Percentiles rank a stretch among this genome's conserved stretches.
phyloP scores from a whole-genome alignment of 805 yeast species.

The Candida ulmi region DNA sequence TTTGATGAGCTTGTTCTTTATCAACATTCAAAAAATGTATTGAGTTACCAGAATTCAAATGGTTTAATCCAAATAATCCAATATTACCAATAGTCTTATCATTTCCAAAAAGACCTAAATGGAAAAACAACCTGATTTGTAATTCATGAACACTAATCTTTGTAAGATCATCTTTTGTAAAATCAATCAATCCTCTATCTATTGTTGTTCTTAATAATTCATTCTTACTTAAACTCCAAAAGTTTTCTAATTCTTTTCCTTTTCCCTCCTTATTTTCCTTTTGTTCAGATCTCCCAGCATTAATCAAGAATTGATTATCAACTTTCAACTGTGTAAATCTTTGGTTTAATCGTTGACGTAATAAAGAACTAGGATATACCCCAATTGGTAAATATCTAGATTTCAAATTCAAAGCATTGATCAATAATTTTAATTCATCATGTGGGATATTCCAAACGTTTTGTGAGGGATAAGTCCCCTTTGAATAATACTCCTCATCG shows the following conservation, averaged over 20 bases:
- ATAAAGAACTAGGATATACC: constrained; percentile 32
- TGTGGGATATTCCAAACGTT: constrained; percentile 44
- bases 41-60: constrained; percentile 6
- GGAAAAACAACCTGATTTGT: constrained; percentile 34
- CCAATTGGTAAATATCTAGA: constrained; percentile 35
- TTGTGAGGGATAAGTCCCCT: constrained; percentile 26
- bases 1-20: constrained; percentile 5
- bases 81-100: constrained; percentile 21
- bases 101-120: constrained; percentile 34
- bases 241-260: constrained; percentile 13
- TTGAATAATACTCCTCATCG: constrained; percentile 6
- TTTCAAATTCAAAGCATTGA: constrained; percentile 32
- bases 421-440: constrained; percentile 31
- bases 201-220: constrained; percentile 52
- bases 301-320: constrained; percentile 41
- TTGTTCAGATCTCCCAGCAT: constrained; percentile 4
- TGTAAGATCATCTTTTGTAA: constrained; percentile 26
- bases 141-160: constrained; percentile 28
- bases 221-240: constrained; percentile 40
- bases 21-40: constrained; percentile 7
- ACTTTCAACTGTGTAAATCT: constrained; percentile 41
- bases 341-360: constrained; percentile 31
- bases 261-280: constrained; percentile 19
- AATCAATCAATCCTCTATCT: constrained; percentile 48
- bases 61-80: constrained; percentile 30